These are phyloP conservation scores for Diplodia sapinea DNA, from an alignment of 2,329 filamentous ascomycete genomes.

Conservation along the genomic window DNA sequence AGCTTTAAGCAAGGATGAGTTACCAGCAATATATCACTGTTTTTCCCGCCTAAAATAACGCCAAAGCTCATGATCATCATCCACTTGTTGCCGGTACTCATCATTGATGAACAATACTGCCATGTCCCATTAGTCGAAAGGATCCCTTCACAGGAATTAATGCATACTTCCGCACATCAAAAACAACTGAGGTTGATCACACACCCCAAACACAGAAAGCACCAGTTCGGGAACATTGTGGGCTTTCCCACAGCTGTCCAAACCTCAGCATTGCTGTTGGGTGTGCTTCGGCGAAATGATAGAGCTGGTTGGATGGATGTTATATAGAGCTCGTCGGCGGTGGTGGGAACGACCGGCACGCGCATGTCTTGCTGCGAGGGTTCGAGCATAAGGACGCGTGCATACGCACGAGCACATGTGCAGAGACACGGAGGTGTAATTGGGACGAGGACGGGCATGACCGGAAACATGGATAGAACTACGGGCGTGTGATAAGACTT, in stretches of 20 bases:
- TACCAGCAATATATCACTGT: not conserved
- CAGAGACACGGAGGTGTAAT: not conserved
- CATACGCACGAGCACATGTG: not conserved
- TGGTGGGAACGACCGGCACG: not conserved
- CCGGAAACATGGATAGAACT: not conserved
- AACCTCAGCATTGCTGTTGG: too few relatives aligned
- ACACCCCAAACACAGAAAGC: too few relatives aligned
- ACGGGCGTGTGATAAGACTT: not conserved
- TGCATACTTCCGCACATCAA: too few relatives aligned
- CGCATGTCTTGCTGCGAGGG: not conserved
- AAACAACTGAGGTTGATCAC: too few relatives aligned
- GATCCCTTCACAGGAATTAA: not conserved
- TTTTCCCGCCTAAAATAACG: not conserved
- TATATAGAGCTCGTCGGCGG: not conserved
- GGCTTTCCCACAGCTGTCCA: too few relatives aligned
- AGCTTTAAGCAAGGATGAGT: not conserved
- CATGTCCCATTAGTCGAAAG: not conserved
- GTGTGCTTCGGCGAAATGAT: too few relatives aligned
- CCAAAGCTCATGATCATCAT: not conserved
- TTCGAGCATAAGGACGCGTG: not conserved
- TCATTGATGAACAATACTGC: not conserved
- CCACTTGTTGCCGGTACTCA: not conserved
- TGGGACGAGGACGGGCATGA: not conserved
- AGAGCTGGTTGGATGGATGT: not conserved
- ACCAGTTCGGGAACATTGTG: too few relatives aligned